Base-by-base conservation (phyloP, 139 green algal genomes). In the Limnomonas spitsbergensis region DNA sequence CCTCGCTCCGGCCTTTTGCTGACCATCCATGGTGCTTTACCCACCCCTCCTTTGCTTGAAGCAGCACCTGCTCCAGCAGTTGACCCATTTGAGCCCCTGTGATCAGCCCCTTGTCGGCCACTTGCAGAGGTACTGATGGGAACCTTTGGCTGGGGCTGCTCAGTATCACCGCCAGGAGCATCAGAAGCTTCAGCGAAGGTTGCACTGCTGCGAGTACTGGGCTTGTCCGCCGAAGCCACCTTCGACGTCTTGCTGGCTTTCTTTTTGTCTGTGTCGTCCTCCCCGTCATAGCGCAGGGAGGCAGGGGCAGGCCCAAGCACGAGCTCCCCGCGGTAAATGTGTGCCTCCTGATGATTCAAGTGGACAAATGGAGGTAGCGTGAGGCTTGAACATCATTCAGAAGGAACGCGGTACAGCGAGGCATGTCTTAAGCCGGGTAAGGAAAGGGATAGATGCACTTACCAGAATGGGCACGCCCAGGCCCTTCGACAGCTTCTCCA, bases 401-500 rank as follows among this genome's bases (percentile, higher is more conserved):
- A 34, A 34, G 31, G 53, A 31, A 47, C 40, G 20, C 53, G 3
- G 9, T 20, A 61, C 47, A 61, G 20, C n/a, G n/a, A n/a, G n/a
- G 47, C 47, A 61, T 61, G 47, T 7, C 32, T 77, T 54, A 75
- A 75, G 29, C 29, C 29, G 31, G n/a, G 4, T 53, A n/a, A 39
- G 24, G 69, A 52, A 20, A 24, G 31, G 14, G 69, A 24, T 34
- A 72, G 9, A 72, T 72, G 29, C 52, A 42, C 85, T 2, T 42
- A 85, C 84, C 82, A 83, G 32, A 7, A 95, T 91, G 0, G 77
- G 37, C 47, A 96, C 86, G 0, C 83, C 84, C 66, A 97, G 78
- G 37, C 75, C 73, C 38, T 76, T 78, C 6, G 76, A 78, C 69
- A 97, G 85, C 77, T 93, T 92, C 0, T 93, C 77, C 36, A 97